These are phyloP conservation scores for Carnegiea gigantea DNA, from an alignment of 179 eudicot genomes.

Conservation along the genomic window DNA sequence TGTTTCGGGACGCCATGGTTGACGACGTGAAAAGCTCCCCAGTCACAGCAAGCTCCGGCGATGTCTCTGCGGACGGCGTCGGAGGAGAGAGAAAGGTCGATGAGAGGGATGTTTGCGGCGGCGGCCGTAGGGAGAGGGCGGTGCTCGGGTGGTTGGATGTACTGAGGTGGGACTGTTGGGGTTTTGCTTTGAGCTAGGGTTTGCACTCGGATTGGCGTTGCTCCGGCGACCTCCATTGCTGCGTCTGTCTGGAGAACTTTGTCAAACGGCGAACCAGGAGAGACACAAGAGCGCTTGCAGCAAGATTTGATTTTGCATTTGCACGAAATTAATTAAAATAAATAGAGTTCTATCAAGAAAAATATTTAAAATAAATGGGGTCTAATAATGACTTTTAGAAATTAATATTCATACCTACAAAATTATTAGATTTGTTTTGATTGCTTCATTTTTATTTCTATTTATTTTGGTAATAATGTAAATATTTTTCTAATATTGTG, in stretches of 20 bases:
- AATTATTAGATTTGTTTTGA: too few species aligned
- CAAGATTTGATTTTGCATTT: too few species aligned
- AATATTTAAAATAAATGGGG: too few species aligned
- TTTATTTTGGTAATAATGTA: too few species aligned
- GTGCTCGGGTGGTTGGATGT: conserved; percentile 68
- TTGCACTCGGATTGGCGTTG: conserved; percentile 44
- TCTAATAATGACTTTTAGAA: too few species aligned
- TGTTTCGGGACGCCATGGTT: conserved; percentile 63
- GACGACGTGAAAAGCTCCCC: conserved; percentile 85
- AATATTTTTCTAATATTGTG: too few species aligned
- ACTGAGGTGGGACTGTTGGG: conserved; percentile 49
- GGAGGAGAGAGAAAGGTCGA: conserved; percentile 46
- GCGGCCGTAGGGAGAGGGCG: conserved; percentile 31
- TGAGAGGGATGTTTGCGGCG: conserved; percentile 40
- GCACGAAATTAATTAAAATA: too few species aligned
- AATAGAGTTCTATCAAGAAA: too few species aligned
- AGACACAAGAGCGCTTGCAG: too few species aligned
- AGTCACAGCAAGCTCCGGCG: conserved; percentile 56
- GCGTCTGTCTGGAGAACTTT: background rate
- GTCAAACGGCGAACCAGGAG: background rate
- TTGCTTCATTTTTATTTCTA: too few species aligned
- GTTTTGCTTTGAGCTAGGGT: conserved; percentile 37
- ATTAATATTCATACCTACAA: too few species aligned
- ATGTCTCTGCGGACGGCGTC: conserved; percentile 24
- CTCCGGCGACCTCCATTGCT: conserved; percentile 21